A percentile compares a stretch with the other conserved stretches of the same genome.
phyloP scores from a whole-genome alignment of 1,139 yeast species.

The Taphrina communis region DNA sequence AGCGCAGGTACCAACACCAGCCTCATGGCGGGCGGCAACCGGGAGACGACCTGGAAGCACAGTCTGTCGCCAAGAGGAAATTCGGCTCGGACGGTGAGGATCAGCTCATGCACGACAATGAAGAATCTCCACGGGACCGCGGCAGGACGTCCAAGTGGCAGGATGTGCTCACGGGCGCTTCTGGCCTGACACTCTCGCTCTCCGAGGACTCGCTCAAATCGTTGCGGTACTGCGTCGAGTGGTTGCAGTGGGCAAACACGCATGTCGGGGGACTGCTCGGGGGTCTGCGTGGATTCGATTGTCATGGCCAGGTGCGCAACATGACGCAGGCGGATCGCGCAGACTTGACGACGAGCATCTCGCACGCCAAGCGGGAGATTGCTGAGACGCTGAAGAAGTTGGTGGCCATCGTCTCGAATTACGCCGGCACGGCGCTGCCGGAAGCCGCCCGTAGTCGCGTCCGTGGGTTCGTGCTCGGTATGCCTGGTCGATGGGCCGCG shows the following conservation, averaged over 20 bases:
- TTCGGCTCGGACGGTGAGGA: neutral
- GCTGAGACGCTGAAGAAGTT: conserved; percentile 87
- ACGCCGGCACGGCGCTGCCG: conserved; percentile 73
- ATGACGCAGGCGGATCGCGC: conserved; percentile 47
- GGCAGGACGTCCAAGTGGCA: conserved; percentile 49
- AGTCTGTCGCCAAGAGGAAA: conserved; percentile 10
- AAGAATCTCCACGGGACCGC: neutral
- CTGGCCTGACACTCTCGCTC: conserved; percentile 56
- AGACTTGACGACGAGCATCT: conserved; percentile 47
- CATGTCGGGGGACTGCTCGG: conserved; percentile 67
- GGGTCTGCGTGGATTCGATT: conserved; percentile 56
- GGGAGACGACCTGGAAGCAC: conserved; percentile 22
- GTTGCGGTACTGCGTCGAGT: conserved; percentile 72
- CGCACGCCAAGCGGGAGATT: conserved; percentile 71
- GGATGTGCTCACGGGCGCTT: conserved; percentile 54
- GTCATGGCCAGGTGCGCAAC: conserved; percentile 46
- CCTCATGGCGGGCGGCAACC: too few relatives aligned
- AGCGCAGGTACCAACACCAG: conserved; percentile 10
- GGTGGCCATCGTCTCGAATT: conserved; percentile 81
- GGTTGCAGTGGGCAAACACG: conserved; percentile 76
- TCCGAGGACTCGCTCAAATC: conserved; percentile 72
- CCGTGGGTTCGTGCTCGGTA: conserved; percentile 72
- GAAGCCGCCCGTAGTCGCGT: conserved; percentile 87
- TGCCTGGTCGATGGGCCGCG: conserved; percentile 71
- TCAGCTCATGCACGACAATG: neutral